Evolutionary conservation across 345 rosid genomes (phyloP).

Genomic region (Firmiana major): DNA sequence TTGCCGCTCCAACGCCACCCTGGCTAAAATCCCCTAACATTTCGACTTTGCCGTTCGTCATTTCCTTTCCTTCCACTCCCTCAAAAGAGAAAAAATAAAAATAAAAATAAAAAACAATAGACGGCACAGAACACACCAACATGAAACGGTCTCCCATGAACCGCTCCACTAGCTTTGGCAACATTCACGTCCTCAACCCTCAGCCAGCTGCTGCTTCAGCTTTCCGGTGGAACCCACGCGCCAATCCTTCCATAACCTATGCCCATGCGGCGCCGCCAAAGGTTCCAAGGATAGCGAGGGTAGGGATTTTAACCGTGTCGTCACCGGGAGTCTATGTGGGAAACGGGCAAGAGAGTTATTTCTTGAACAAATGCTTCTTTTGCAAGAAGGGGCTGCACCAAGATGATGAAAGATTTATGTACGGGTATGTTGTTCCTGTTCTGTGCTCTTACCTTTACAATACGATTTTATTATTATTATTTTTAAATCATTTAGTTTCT

Average conservation of each 20-base stretch:
- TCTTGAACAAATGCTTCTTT: constrained; percentile 31
- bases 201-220: not conserved
- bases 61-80: not conserved
- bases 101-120: too few species aligned
- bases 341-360: constrained; percentile 17
- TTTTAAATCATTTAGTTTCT: not conserved
- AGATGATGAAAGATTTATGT: constrained; percentile 32
- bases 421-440: constrained; percentile 25
- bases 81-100: not conserved
- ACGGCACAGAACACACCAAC: not conserved
- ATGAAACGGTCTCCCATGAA: constrained; percentile 30
- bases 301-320: constrained; percentile 24
- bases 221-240: not conserved
- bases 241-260: not conserved
- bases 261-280: constrained; percentile 1
- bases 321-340: constrained; percentile 15
- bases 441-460: not conserved
- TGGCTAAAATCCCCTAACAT: not conserved
- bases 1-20: not conserved
- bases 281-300: not conserved
- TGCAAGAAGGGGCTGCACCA: constrained; percentile 32
- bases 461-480: not conserved
- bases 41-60: not conserved
- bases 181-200: constrained; percentile 11
- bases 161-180: constrained; percentile 26